Conservation (phyloP, 78 protist species). For the Protostelium mycophagum region DNA sequence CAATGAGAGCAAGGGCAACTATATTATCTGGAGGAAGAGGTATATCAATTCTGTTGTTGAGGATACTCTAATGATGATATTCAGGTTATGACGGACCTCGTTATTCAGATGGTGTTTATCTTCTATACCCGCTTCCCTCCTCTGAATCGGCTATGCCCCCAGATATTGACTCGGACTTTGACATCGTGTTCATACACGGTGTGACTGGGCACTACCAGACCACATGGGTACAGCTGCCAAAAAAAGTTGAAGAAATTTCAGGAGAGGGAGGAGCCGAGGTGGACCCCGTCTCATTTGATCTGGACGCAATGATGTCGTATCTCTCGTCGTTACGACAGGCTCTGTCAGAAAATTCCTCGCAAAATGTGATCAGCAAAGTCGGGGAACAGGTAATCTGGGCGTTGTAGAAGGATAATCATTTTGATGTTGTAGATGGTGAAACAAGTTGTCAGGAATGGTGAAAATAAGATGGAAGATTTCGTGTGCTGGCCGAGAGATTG, state of each 20-base stretch:
- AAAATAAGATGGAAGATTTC: neutral
- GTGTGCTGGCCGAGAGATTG: slow-evolving; percentile 5
- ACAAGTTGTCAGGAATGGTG: neutral
- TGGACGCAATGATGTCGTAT: neutral
- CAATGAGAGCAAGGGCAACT: neutral
- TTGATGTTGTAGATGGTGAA: neutral
- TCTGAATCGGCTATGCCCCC: neutral
- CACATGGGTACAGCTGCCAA: slow-evolving; percentile 11
- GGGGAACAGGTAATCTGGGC: neutral
- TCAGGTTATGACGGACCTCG: slow-evolving; percentile 2
- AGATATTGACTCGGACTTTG: slow-evolving; percentile 5
- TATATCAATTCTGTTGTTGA: too few relatives aligned
- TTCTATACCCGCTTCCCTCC: slow-evolving; percentile 7
- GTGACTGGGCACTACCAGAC: slow-evolving; percentile 18
- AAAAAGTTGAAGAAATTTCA: neutral
- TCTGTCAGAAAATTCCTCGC: neutral
- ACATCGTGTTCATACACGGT: slow-evolving; percentile 32
- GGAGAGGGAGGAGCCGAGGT: neutral
- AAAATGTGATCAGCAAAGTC: neutral
- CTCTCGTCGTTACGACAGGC: neutral
- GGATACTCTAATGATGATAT: neutral
- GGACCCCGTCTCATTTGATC: neutral
- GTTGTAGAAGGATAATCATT: neutral
- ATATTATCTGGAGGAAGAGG: neutral
- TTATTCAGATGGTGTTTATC: slow-evolving; percentile 18